Evolutionary conservation across 345 rosid species (phyloP), one percentile per base, ranked within the genome.

Genomic region (Syzygium aqueum): DNA sequence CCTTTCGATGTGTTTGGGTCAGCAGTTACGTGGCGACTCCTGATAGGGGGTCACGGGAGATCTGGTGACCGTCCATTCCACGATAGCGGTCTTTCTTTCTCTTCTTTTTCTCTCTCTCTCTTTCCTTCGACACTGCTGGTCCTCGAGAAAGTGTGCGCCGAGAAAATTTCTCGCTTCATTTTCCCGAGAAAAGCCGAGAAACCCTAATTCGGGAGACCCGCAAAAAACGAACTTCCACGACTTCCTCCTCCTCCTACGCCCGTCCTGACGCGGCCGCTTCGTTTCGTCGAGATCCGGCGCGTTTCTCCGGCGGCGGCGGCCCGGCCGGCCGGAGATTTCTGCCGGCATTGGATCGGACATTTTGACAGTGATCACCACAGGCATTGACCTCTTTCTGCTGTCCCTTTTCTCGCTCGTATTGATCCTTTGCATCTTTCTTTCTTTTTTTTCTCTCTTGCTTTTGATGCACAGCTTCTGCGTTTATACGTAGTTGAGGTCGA

Each of bases 61-160:
- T 37, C 49, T 3, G 23, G 82, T 10, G 82, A 73, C 82, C 82
- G 82, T 3, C 27, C 27, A 12, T 14, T 22, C 21, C 49, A 21
- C 14, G 82, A 1, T 73, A 73, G 82, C 8, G 3, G 82, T 73
- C 82, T 73, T 5, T 19, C 82, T 73, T 73, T 73, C 5, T 43
- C 7, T 43, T 40, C 3, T 43, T 43, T 43, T 6, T 43, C 3
- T 6, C 46, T 43, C 46, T 22, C 3, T 5, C 80, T 84, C 46
- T 84, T 88, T 87, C 91, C 88, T 87, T 17, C 83, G 86, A 84
- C 90, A 89, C 93, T 90, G 92, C 91, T 91, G 92, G 92, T 40
- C 28, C 87, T 85, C 94, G 93, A 82, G 95, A 93, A 93, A 93
- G 92, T 89, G 89, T 2, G 56, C 49, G 84, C 85, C 88, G 90